These are phyloP conservation scores for Pichia sp. DNA, from an alignment of 1,139 yeast species.

Conservation along the genomic window DNA sequence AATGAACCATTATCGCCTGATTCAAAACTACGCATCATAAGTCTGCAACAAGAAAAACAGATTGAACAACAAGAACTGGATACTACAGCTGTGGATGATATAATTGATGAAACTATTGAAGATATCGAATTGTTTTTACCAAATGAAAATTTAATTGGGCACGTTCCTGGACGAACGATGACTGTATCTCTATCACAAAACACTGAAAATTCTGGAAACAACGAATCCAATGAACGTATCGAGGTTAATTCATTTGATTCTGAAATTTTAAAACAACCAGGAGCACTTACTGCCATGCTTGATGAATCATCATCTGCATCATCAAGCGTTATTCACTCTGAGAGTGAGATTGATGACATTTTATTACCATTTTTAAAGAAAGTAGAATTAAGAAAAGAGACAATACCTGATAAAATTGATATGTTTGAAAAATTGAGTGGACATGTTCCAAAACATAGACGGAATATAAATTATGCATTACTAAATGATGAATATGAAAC, in stretches of 20 bases:
- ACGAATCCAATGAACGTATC: too few species aligned
- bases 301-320: slow-evolving; percentile 14
- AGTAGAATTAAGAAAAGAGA: slow-evolving; percentile 5
- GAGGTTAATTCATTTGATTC: slow-evolving; percentile 3
- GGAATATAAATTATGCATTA: slow-evolving; percentile 1
- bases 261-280: slow-evolving; percentile 8
- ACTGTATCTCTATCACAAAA: too few species aligned
- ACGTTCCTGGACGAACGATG: not conserved
- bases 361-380: not conserved
- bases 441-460: slow-evolving; percentile 10
- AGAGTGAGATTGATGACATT: slow-evolving; percentile 1
- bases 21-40: too few species aligned
- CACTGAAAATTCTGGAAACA: too few species aligned
- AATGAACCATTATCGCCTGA: too few species aligned
- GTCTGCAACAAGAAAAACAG: not conserved
- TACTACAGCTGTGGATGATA: not conserved
- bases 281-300: slow-evolving; percentile 12
- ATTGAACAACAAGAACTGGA: not conserved
- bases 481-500: not conserved
- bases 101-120: not conserved
- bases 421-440: slow-evolving; percentile 27
- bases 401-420: slow-evolving; percentile 25
- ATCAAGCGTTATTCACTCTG: slow-evolving; percentile 6
- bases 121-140: not conserved
- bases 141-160: not conserved